These are phyloP conservation scores for Lignosus rhinocerotis DNA, from an alignment of 1,284 basidiomycete species.

Conservation along the genomic window DNA sequence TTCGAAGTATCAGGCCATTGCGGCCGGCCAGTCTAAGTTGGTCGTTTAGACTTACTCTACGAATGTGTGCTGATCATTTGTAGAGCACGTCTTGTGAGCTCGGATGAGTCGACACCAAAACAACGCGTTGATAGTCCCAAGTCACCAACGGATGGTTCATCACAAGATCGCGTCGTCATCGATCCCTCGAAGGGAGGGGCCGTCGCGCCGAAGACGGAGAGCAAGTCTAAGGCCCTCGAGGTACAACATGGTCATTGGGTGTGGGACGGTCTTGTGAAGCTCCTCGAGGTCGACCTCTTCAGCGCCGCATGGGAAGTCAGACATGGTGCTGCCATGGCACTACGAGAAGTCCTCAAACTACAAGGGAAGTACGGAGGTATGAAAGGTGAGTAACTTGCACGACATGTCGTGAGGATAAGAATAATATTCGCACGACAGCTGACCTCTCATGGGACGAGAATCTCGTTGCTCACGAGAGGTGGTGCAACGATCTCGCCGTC, in stretches of 20 bases:
- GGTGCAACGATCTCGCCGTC: constrained; percentile 89
- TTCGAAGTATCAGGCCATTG: constrained; percentile 56
- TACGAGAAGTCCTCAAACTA: constrained; percentile 86
- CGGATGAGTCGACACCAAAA: constrained; percentile 48
- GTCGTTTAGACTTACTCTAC: constrained; percentile 23
- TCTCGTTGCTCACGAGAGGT: constrained; percentile 69
- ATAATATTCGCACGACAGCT: constrained; percentile 10
- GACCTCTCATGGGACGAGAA: constrained; percentile 52
- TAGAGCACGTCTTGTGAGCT: constrained; percentile 68
- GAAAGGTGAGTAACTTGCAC: constrained; percentile 48
- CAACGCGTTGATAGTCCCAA: constrained; percentile 55
- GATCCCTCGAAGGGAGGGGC: constrained; percentile 82
- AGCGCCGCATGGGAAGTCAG: constrained; percentile 91
- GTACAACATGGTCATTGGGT: constrained; percentile 80
- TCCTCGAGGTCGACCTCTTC: constrained; percentile 86
- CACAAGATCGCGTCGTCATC: constrained; percentile 64
- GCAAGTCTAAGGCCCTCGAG: constrained; percentile 72
- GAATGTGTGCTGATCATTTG: constrained; percentile 16
- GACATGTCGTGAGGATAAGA: neutral
- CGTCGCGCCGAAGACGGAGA: constrained; percentile 71
- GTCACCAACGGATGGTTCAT: constrained; percentile 37
- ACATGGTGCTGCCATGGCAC: constrained; percentile 91
- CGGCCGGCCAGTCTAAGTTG: constrained; percentile 63
- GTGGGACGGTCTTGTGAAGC: constrained; percentile 84
- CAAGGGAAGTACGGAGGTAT: constrained; percentile 87